Evolutionary conservation across 148 eudicot genomes (phyloP).

Genomic region (Pharnaceum exiguum): DNA sequence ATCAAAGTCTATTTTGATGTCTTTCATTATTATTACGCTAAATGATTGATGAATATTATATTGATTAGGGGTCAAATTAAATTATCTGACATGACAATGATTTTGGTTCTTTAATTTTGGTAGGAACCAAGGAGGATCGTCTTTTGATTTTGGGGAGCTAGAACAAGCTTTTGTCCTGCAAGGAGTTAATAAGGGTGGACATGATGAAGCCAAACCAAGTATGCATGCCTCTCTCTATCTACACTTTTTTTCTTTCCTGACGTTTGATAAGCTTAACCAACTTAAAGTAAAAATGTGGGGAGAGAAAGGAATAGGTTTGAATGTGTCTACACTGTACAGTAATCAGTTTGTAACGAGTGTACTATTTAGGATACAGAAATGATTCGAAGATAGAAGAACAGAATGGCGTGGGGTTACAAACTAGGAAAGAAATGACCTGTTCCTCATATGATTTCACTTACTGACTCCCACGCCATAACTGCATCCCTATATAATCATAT

Average conservation of each 20-base stretch:
- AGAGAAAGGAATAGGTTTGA: no score
- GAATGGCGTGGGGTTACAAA: slow-evolving; percentile 77
- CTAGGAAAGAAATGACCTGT: slow-evolving; percentile 44
- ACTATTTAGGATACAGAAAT: slow-evolving; percentile 52
- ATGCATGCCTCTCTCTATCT: slow-evolving; percentile 14
- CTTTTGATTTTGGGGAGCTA: slow-evolving; percentile 95
- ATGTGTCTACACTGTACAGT: slow-evolving; percentile 32
- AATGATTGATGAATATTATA: slow-evolving; percentile 1
- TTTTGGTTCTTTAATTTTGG: neutral
- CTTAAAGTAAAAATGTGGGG: slow-evolving; percentile 15
- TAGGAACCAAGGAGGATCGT: slow-evolving; percentile 84
- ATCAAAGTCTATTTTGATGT: neutral
- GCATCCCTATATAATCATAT: slow-evolving; percentile 26
- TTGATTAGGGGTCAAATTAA: neutral
- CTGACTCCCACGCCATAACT: slow-evolving; percentile 35
- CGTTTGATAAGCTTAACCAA: slow-evolving; percentile 44
- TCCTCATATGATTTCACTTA: slow-evolving; percentile 27
- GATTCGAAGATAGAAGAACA: slow-evolving; percentile 34
- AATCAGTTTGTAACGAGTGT: slow-evolving; percentile 4
- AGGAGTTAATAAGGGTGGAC: slow-evolving; percentile 51
- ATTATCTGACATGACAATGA: slow-evolving; percentile 8
- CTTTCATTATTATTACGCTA: neutral
- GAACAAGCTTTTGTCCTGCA: slow-evolving; percentile 86
- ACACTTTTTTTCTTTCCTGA: slow-evolving; percentile 19
- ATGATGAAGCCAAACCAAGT: slow-evolving; percentile 62